Conservation (phyloP, 2,329 filamentous ascomycete species). For the Torrubiellomyces zombiae region DNA sequence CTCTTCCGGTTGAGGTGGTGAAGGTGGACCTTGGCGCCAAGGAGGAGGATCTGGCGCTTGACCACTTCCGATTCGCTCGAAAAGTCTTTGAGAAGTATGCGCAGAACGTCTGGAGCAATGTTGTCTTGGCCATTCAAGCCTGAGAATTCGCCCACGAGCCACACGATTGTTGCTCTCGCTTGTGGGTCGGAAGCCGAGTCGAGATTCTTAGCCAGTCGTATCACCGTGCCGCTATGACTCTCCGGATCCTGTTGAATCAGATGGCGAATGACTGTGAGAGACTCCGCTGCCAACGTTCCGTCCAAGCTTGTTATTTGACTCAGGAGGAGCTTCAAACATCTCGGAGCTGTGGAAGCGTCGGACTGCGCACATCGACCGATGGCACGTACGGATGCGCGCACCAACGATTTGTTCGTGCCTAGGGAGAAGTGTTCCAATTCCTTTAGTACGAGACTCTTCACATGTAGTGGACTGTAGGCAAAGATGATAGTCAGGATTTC, state of each 20-base stretch:
- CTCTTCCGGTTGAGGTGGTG: constrained; percentile 60
- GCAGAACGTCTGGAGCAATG: constrained; percentile 80
- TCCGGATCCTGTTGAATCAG: constrained; percentile 82
- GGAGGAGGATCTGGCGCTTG: constrained; percentile 78
- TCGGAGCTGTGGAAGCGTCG: constrained; percentile 49
- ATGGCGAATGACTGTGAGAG: constrained; percentile 85
- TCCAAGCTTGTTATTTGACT: constrained; percentile 80
- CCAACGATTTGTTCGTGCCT: constrained; percentile 54
- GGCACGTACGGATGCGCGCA: constrained; percentile 78
- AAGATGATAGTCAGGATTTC: constrained; percentile 86
- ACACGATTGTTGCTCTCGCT: constrained; percentile 86
- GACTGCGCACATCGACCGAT: constrained; percentile 86
- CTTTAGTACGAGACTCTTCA: constrained; percentile 75
- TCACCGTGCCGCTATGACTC: constrained; percentile 68
- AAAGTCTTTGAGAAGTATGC: constrained; percentile 77
- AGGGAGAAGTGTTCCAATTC: constrained; percentile 89
- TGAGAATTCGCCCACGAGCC: constrained; percentile 91
- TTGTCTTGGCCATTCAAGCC: constrained; percentile 67
- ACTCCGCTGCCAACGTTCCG: constrained; percentile 76
- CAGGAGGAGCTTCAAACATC: constrained; percentile 70
- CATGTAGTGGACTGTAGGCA: constrained; percentile 55
- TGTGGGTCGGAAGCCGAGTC: constrained; percentile 77
- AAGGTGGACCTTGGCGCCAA: constrained; percentile 93
- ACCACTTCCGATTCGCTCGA: constrained; percentile 68
- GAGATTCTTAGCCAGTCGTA: constrained; percentile 77